Conservation (phyloP, 2,329 filamentous ascomycete genomes). For the Diaporthe batatas region DNA sequence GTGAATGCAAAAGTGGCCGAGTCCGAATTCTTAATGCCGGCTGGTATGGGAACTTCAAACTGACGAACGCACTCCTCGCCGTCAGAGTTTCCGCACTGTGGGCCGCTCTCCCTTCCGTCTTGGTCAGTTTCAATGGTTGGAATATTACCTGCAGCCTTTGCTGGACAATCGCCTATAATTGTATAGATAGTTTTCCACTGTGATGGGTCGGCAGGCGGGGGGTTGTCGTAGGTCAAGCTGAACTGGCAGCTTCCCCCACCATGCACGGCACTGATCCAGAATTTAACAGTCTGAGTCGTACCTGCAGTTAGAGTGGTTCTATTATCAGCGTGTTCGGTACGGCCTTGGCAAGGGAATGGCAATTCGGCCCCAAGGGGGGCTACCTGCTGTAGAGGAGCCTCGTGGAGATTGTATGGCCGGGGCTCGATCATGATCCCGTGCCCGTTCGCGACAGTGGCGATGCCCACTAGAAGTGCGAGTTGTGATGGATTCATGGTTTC, state of each 20-base stretch:
- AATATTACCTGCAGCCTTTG: slow-evolving; percentile 1
- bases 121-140: neutral
- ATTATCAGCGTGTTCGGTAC: neutral
- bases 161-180: neutral
- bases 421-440: slow-evolving; percentile 23
- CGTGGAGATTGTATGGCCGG: slow-evolving; percentile 14
- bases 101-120: neutral
- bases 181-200: slow-evolving; percentile 7
- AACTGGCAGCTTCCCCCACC: slow-evolving; percentile 1
- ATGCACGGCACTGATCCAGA: neutral
- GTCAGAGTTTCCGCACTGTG: neutral
- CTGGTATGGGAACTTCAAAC: neutral
- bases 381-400: neutral
- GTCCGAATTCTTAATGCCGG: neutral
- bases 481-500: neutral
- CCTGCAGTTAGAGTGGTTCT: slow-evolving; percentile 10
- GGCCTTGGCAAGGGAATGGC: slow-evolving; percentile 3
- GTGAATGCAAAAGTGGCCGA: slow-evolving; percentile 71
- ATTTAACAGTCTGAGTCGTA: neutral
- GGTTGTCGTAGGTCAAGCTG: slow-evolving; percentile 7
- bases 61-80: slow-evolving; percentile 3
- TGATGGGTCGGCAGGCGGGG: slow-evolving; percentile 4
- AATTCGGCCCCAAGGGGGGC: neutral
- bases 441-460: neutral
- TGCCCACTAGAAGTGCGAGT: neutral